Conservation (phyloP, 1,139 yeast genomes). For the Tardiomyces depauwii region DNA sequence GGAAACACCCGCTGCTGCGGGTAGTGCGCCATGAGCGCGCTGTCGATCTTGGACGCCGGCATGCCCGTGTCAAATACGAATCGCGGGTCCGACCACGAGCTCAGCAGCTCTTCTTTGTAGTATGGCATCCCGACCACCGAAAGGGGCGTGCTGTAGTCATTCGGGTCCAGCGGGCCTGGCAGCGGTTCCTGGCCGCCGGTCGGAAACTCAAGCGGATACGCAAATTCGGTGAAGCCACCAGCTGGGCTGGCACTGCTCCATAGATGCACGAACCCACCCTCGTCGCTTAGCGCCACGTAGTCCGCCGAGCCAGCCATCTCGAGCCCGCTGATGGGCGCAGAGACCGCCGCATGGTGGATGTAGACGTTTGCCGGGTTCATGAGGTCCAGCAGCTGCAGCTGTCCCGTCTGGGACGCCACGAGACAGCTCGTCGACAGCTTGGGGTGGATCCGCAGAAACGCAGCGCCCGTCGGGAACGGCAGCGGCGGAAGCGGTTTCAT, state of each 20-base stretch:
- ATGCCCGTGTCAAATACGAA: conserved; percentile 21
- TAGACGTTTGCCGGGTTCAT: conserved; percentile 60
- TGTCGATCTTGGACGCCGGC: conserved; percentile 23
- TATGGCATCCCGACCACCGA: conserved; percentile 78
- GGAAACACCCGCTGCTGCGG: conserved; percentile 43
- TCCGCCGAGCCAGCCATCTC: conserved; percentile 78
- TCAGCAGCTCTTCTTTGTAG: conserved; percentile 64
- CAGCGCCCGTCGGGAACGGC: conserved; percentile 85
- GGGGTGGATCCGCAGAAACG: conserved; percentile 77
- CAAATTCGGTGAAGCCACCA: conserved; percentile 34
- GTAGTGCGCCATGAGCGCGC: conserved; percentile 24
- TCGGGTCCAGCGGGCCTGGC: conserved; percentile 18
- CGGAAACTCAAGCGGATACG: conserved; percentile 43
- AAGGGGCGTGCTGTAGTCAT: conserved; percentile 44
- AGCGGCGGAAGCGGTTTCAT: conserved; percentile 70
- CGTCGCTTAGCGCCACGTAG: conserved; percentile 58
- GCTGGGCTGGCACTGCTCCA: conserved; percentile 42
- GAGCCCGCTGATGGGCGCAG: conserved; percentile 41
- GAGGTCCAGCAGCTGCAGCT: conserved; percentile 74
- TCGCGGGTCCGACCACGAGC: conserved; percentile 48
- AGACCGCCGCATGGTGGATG: conserved; percentile 22
- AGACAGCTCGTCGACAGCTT: conserved; percentile 69
- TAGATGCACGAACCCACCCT: conserved; percentile 52
- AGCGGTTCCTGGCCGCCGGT: conserved; percentile 18
- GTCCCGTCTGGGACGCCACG: conserved; percentile 68